Conservation (phyloP, 2,329 filamentous ascomycete genomes). For the Fusarium metavorans region DNA sequence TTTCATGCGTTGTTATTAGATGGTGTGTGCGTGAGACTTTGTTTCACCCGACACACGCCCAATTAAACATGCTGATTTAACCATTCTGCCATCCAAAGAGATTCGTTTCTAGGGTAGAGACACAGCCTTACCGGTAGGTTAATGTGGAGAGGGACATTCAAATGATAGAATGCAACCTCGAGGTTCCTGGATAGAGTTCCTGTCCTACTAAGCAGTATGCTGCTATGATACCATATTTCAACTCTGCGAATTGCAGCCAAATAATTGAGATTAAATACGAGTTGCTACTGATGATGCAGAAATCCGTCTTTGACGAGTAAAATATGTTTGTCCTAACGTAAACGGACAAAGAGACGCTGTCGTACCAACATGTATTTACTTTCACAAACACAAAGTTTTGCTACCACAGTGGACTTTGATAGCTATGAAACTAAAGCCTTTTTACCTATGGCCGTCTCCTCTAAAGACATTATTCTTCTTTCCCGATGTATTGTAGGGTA, state of each 20-base stretch:
- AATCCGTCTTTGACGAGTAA: neutral
- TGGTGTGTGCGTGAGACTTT: neutral
- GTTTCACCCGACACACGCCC: slow-evolving; percentile 8
- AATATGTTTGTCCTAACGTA: neutral
- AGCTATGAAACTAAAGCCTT: too few relatives aligned
- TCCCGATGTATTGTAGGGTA: too few relatives aligned
- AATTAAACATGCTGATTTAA: neutral
- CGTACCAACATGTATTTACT: too few relatives aligned
- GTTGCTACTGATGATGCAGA: rapidly evolving
- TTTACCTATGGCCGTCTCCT: too few relatives aligned
- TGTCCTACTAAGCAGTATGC: neutral
- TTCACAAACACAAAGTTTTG: too few relatives aligned
- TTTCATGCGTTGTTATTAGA: slow-evolving; percentile 17
- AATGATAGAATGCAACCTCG: neutral
- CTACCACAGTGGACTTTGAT: too few relatives aligned
- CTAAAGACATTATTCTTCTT: too few relatives aligned
- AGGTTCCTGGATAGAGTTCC: neutral
- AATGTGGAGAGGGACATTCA: neutral
- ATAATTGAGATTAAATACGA: neutral
- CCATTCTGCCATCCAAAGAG: neutral
- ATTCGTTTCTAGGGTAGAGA: too few relatives aligned
- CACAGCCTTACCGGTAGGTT: neutral
- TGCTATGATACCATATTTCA: neutral
- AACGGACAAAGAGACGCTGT: neutral
- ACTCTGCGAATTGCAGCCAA: neutral